Base-by-base conservation (phyloP, 1,284 basidiomycete species). In the Mixia osmundae region DNA sequence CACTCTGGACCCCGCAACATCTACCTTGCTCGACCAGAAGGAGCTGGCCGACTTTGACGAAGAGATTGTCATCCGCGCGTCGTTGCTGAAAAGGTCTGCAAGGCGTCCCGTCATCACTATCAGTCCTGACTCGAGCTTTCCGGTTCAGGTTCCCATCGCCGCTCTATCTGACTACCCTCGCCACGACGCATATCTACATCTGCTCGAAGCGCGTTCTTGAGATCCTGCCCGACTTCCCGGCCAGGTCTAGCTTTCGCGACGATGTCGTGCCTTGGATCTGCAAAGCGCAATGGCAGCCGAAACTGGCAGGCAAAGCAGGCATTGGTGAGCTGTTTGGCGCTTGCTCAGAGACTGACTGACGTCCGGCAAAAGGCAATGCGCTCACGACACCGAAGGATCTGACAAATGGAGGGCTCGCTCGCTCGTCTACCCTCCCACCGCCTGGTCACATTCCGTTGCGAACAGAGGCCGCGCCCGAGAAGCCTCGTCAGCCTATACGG, bases 131-230 rank as follows among this genome's bases (percentile, higher is more conserved):
- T n/a, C 25, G 15, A 10, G 19, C 30, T 24, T 27, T 29, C 19
- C n/a, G 24, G 37, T 41, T 4, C 49, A 80, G 78, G 40, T 76
- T 76, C 53, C 77, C 82, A 9, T 67, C 68, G 11, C 64, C 69
- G 14, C 69, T 65, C 27, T 59, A 91, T 20, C 72, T 77, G 1
- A 68, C 70, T 3, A 64, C 59, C 21, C 65, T 78, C 29, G 68
- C 74, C 47, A 82, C 91, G 48, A 76, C 80, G 1, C 83, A 91
- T 53, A 73, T 89, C 30, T 91, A 89, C 51, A 69, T 89, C 26
- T 82, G 41, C 24, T 49, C 50, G n/a, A 29, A 38, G 9, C 35
- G 39, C n/a, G 23, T 50, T 16, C 44, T 51, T 10, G 40, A 38
- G 9, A 25, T 49, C 25, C 35, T 51, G 20, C 14, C 25, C 6